Conservation (phyloP, 441 rosid species). For the Geranium incanum region DNA sequence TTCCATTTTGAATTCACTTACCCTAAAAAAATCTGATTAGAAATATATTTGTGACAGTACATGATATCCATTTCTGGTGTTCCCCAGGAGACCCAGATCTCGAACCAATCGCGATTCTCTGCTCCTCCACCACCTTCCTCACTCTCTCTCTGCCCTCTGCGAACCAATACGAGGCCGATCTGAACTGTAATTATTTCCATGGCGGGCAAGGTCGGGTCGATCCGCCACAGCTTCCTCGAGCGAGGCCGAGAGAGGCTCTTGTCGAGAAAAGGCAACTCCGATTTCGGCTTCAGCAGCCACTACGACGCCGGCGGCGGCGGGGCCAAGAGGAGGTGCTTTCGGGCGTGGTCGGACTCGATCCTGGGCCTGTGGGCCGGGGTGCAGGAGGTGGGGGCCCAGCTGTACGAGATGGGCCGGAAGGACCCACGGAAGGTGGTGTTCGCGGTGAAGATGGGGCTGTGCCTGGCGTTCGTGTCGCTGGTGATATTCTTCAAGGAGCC, state of each 20-base stretch:
- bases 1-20: too few species aligned
- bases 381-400: slow-evolving; percentile 19
- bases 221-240: slow-evolving; percentile 33
- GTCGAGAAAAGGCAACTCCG: slow-evolving; percentile 39
- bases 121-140: too few species aligned
- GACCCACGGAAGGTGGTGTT: slow-evolving; percentile 69
- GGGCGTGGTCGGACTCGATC: slow-evolving; percentile 39
- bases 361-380: slow-evolving; percentile 29
- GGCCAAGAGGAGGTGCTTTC: slow-evolving; percentile 36
- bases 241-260: slow-evolving; percentile 49
- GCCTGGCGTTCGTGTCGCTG: slow-evolving; percentile 54
- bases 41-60: too few species aligned
- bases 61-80: too few species aligned
- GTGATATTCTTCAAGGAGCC: slow-evolving; percentile 61
- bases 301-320: slow-evolving; percentile 17
- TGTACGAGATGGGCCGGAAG: slow-evolving; percentile 68
- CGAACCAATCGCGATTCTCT: too few species aligned
- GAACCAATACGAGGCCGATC: too few species aligned
- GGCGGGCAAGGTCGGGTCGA: slow-evolving; percentile 37
- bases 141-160: too few species aligned
- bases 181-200: slow-evolving; percentile 13
- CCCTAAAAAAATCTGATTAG: too few species aligned
- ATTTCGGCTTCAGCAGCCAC: slow-evolving; percentile 39
- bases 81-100: too few species aligned
- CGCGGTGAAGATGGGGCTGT: slow-evolving; percentile 65